Percentiles rank a stretch among this genome's conserved stretches.
Evolutionary conservation across 1,139 yeast genomes (phyloP).

Genomic region (Debaryomyces psychrophilus): DNA sequence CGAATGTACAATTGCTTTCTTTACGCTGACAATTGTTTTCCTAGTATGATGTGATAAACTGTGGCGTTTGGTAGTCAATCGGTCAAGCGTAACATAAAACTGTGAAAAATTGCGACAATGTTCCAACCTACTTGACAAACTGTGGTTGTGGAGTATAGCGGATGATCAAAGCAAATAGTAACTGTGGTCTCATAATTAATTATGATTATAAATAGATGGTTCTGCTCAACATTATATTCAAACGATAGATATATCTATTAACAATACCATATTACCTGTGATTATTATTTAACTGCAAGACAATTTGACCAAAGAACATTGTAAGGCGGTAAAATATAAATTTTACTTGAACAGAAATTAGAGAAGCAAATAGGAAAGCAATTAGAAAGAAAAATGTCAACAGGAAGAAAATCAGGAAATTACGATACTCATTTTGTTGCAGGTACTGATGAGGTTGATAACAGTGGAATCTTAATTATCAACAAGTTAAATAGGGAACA

Average conservation of each 20-base stretch:
- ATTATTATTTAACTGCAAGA: too few relatives aligned
- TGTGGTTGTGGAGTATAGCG: not conserved
- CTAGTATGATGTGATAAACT: not conserved
- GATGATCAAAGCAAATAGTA: not conserved
- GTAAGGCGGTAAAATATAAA: too few relatives aligned
- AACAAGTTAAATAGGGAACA: conserved; percentile 22
- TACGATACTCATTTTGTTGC: conserved; percentile 45
- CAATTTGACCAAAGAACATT: too few relatives aligned
- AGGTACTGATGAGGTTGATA: conserved; percentile 17
- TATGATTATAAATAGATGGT: not conserved
- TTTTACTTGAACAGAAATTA: not conserved
- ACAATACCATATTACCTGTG: too few relatives aligned
- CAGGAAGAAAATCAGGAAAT: conserved; percentile 30
- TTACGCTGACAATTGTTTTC: too few relatives aligned
- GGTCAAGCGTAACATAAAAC: not conserved
- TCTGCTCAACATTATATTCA: not conserved
- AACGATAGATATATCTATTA: too few relatives aligned
- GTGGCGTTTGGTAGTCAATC: not conserved
- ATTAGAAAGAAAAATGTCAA: conserved; percentile 32
- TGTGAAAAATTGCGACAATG: not conserved
- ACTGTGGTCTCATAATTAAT: not conserved
- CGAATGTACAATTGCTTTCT: too few relatives aligned
- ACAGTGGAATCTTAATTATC: conserved; percentile 27
- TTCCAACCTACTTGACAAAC: not conserved
- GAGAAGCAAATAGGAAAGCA: conserved; percentile 25